A percentile compares a stretch with the other conserved stretches of the same genome.
These are phyloP conservation scores for Macadamia tetraphylla DNA, from an alignment of 164 flowering plant species.

Conservation along the genomic window DNA sequence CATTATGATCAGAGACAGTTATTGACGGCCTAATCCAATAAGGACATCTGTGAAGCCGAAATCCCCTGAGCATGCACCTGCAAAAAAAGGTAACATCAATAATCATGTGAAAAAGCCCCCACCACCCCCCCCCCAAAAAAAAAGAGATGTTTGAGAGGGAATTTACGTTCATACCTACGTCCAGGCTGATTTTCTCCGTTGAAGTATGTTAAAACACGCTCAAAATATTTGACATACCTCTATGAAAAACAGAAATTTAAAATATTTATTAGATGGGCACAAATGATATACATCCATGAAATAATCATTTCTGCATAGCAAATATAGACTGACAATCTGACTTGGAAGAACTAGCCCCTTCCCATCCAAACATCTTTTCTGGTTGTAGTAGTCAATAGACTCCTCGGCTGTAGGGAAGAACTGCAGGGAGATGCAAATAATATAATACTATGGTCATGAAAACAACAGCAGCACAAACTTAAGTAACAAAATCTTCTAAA, in stretches of 20 bases:
- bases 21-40: constrained; percentile 97
- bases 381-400: constrained; percentile 93
- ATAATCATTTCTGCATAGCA: not conserved
- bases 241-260: constrained; percentile 21
- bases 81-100: constrained; percentile 11
- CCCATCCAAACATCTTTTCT: constrained; percentile 94
- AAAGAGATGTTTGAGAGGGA: not conserved
- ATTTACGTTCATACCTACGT: constrained; percentile 52
- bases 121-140: not conserved
- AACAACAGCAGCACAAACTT: not conserved
- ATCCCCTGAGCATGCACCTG: constrained; percentile 98
- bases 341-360: constrained; percentile 97
- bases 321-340: constrained; percentile 75
- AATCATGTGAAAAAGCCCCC: not conserved
- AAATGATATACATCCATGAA: not conserved
- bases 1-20: constrained; percentile 86
- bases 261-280: constrained; percentile 9
- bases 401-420: constrained; percentile 99
- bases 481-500: not conserved
- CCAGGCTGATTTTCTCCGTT: constrained; percentile 93
- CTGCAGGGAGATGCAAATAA: constrained; percentile 33
- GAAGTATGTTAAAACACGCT: constrained; percentile 74
- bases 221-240: constrained; percentile 98
- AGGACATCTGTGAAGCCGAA: constrained; percentile 94
- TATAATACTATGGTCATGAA: not conserved